These are phyloP conservation scores for Fusarium piperis DNA, from an alignment of 2,329 filamentous ascomycete genomes.

Conservation along the genomic window DNA sequence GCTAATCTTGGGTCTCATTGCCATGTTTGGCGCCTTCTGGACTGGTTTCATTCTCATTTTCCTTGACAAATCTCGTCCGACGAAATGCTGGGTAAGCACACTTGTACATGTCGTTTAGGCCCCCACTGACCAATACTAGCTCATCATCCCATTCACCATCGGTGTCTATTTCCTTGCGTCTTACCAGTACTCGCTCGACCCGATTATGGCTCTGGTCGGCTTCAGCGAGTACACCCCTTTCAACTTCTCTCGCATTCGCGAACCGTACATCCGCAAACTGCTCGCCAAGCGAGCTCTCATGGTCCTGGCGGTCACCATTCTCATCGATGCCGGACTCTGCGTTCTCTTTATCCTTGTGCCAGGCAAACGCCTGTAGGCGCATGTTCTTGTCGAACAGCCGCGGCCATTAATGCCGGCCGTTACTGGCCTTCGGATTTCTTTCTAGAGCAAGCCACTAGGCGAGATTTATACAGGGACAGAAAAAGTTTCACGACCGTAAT, in stretches of 20 bases:
- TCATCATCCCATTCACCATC: slow-evolving; percentile 89
- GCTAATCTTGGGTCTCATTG: slow-evolving; percentile 80
- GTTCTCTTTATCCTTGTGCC: slow-evolving; percentile 95
- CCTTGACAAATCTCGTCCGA: slow-evolving; percentile 77
- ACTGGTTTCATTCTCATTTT: slow-evolving; percentile 93
- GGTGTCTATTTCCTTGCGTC: slow-evolving; percentile 89
- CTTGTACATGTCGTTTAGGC: not conserved
- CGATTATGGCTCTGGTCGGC: slow-evolving; percentile 86
- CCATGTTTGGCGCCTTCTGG: slow-evolving; percentile 95
- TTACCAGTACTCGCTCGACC: slow-evolving; percentile 96
- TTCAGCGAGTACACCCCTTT: slow-evolving; percentile 97
- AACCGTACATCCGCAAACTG: slow-evolving; percentile 89
- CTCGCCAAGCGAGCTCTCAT: slow-evolving; percentile 85
- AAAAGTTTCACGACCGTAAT: slow-evolving; percentile 44
- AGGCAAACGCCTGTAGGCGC: slow-evolving; percentile 76
- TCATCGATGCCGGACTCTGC: slow-evolving; percentile 84
- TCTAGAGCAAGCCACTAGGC: slow-evolving; percentile 19
- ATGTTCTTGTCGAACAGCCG: not conserved
- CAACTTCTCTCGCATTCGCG: slow-evolving; percentile 86
- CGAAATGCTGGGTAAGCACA: slow-evolving; percentile 82
- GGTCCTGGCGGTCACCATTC: slow-evolving; percentile 77
- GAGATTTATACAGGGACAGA: slow-evolving; percentile 26
- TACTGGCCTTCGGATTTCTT: slow-evolving; percentile 29
- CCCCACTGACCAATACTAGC: slow-evolving; percentile 45
- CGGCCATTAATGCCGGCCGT: slow-evolving; percentile 40